Conservation (phyloP, 2,329 filamentous ascomycete species). For the Xylariaceae sp. region DNA sequence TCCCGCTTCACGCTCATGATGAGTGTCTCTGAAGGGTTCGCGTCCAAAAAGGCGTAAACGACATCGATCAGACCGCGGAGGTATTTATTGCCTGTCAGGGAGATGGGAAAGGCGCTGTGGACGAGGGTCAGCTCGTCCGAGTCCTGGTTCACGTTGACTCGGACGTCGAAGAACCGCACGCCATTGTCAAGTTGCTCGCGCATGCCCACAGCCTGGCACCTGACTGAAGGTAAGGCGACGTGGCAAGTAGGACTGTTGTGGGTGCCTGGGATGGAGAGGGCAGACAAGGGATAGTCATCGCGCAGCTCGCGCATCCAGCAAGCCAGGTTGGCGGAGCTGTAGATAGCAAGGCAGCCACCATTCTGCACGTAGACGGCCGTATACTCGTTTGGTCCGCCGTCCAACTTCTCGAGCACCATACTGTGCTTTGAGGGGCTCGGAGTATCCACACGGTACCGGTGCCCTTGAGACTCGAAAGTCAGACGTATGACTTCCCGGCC, state of each 20-base stretch:
- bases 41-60: constrained; percentile 70
- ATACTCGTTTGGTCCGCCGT: constrained; percentile 46
- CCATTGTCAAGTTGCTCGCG: constrained; percentile 80
- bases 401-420: constrained; percentile 55
- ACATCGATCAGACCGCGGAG: constrained; percentile 69
- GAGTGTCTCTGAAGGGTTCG: constrained; percentile 75
- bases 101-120: constrained; percentile 85
- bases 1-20: constrained; percentile 89
- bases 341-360: constrained; percentile 56
- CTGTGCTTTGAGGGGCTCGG: constrained; percentile 59
- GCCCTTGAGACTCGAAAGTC: constrained; percentile 62
- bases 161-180: constrained; percentile 89
- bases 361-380: constrained; percentile 62
- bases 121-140: constrained; percentile 74
- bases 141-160: constrained; percentile 54
- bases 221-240: constrained; percentile 82
- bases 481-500: constrained; percentile 67
- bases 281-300: constrained; percentile 68
- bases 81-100: constrained; percentile 75
- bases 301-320: constrained; percentile 78
- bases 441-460: constrained; percentile 68
- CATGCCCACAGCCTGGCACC: constrained; percentile 81
- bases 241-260: constrained; percentile 90
- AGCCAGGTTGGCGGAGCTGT: constrained; percentile 64
- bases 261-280: constrained; percentile 87